Evolutionary conservation across 805 yeast genomes (phyloP), one percentile per base, ranked within the genome.

Genomic region (Metschnikowia rubicola): DNA sequence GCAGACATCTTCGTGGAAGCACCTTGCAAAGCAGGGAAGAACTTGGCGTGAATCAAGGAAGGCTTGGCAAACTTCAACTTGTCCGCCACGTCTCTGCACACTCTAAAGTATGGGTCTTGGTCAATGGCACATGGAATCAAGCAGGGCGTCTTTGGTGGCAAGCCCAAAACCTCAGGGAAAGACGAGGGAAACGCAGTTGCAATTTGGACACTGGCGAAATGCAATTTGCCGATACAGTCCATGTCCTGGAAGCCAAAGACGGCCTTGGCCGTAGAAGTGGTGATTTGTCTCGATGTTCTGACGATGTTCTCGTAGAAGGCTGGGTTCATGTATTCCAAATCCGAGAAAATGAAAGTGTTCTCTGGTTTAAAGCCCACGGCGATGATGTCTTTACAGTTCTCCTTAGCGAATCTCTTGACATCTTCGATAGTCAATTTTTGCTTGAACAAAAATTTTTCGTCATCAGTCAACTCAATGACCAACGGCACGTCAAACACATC

Each of bases 51-150:
- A 54, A 94, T 75, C 64, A 94, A 78, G 9, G 97, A 82, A 15
- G 98, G 98, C 70, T 94, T 94, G 52, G 90, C 74, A 65, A 79
- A 95, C 67, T 85, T 86, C 65, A 94, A 79, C 68, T 92, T 94
- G 61, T 84, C 90, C 10, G 99, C 97, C 55, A 94, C 99, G 66
- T 94, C 99, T 71, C 99, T 80, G 69, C 96, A 88, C 19, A 94
- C 95, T 70, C 99, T 80, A 75, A 94, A 94, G 69, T 94, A 94
- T 30, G 99, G 98, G 68, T 94, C 99, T 75, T 92, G 99, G 66
- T 94, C 99, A 65, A 94, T 94, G 40, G 99, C 99, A 77, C 99
- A 94, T 35, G 99, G 99, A 67, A 94, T 94, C 67, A 94, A 75
- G 69, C 96, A 89, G 52, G 97, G 98, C 0, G 97, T 89, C 73